Base-by-base conservation (phyloP, 2,329 filamentous ascomycete species). In the Cephalotrichum gorgonifer region DNA sequence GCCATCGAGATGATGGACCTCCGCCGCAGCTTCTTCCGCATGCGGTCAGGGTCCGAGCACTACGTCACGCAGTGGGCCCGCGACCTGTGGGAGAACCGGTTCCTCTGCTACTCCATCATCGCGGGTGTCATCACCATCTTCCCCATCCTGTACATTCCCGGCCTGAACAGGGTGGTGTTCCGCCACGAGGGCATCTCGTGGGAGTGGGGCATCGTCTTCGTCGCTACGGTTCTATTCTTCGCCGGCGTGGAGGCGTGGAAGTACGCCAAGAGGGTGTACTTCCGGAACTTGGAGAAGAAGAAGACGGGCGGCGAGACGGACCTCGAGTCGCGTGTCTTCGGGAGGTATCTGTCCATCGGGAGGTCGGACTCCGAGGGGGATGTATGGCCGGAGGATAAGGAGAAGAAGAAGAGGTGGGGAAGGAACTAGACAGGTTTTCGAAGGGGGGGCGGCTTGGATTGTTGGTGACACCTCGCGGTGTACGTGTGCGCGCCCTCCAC, bases 161-260 rank as follows among this genome's bases (percentile, higher is more conserved):
- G 76, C 8, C 70, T 86, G 55, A 85, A 85, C 60, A 71, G 72
- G 8, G 64, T 69, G 2, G 81, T 86, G 0, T 86, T 86, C 62
- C 76, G 81, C 58, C 83, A 86, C 54, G 72, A 66, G 2, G 74
- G 75, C 0, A 86, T 86, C 50, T 72, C 66, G 6, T 83, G 80
- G 81, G 83, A 86, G 60, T 87, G 82, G 83, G 79, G 69, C 0
- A 73, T 87, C 43, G 78, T 86, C 1, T 78, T 87, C 52, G 65
- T 83, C 35, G 74, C 74, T 20, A 70, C 76, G 0, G 59, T 74
- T 0, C 57, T 86, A 2, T 88, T 86, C 66, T 78, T 87, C 58
- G 57, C 68, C 0, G 81, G 81, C 1, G 71, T 79, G 0, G 84
- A 88, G 62, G 51, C 64, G 0, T 88, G 81, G 77, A 87, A 87